Evolutionary conservation across 2,329 filamentous ascomycete species (phyloP), one percentile per base, ranked within the genome.

Genomic region (Didymella keratinophila): DNA sequence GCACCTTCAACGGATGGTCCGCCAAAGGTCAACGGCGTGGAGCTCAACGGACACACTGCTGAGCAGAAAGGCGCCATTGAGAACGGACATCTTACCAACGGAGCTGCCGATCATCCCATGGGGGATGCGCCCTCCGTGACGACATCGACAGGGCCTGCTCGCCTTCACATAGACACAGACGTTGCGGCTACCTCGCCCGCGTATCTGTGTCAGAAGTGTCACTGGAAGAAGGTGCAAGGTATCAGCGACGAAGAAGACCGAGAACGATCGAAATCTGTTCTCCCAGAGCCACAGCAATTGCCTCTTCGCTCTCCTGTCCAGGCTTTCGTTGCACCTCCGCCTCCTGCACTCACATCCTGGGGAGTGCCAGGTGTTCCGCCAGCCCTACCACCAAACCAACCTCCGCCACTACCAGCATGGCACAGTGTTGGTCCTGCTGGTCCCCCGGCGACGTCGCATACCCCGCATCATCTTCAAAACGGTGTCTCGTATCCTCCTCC

Each of bases 161-260:
- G 50, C 11, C 56, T 74, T 32, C 61, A 63, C 21, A 51, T 71
- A 16, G 66, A 75, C 32, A 73, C 68, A 3, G 67, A 71, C 45
- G 43, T 68, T 23, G 57, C 62, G 9, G 56, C 53, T 34, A 41
- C 52, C 32, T 55, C 47, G 8, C 42, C 66, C 37, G 56, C 65
- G 6, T 81, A 77, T 49, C 62, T 81, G n/a, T 83, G 81, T 59
- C 79, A 82, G 64, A 82, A 81, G 58, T 83, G 81, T 60, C 79
- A 82, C 62, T 77, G 80, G 72, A 79, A 78, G 67, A 78, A 76
- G 61, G 73, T 78, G 58, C 71, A 79, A 48, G 74, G 67, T 10
- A 65, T 69, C 2, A 67, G 73, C 32, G 68, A 74, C 48, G 67
- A 71, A 9, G 67, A 70, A 44, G 68, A 69, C 36, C 68, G 70